phyloP scores from a whole-genome alignment of 2,329 filamentous ascomycete genomes.

The Hirsutella rhossiliensis region DNA sequence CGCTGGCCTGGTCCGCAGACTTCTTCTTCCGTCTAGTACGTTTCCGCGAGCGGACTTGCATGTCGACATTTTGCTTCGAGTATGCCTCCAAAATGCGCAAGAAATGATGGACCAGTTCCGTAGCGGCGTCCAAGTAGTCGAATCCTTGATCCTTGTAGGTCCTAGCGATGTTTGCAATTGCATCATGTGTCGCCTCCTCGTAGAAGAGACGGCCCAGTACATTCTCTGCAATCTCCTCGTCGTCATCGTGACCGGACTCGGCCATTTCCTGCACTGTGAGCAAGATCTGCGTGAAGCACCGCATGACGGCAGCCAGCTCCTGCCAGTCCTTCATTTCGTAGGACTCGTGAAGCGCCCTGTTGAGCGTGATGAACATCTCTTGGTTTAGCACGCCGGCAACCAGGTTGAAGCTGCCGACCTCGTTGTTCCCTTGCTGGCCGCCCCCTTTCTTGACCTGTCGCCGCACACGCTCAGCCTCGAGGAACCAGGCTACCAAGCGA shows the following conservation, averaged over 20 bases:
- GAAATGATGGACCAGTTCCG: constrained; percentile 85
- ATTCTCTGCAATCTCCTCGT: constrained; percentile 96
- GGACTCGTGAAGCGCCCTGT: constrained; percentile 66
- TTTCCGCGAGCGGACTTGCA: constrained; percentile 79
- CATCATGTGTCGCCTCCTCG: constrained; percentile 87
- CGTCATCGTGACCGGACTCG: constrained; percentile 73
- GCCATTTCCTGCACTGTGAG: constrained; percentile 90
- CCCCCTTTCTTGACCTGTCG: constrained; percentile 45
- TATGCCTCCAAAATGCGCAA: constrained; percentile 85
- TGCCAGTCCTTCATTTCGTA: constrained; percentile 79
- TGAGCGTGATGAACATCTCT: constrained; percentile 85
- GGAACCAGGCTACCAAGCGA: constrained; percentile 86
- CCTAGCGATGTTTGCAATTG: constrained; percentile 65
- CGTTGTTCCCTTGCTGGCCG: constrained; percentile 32
- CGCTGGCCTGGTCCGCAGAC: constrained; percentile 30
- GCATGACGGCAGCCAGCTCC: constrained; percentile 77
- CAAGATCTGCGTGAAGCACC: constrained; percentile 89
- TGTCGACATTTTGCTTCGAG: constrained; percentile 85
- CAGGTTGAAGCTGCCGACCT: constrained; percentile 68
- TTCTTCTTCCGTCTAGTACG: constrained; percentile 63
- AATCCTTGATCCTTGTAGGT: constrained; percentile 93
- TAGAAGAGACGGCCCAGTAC: constrained; percentile 97
- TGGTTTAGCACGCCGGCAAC: constrained; percentile 87
- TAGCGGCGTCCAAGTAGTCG: constrained; percentile 83
- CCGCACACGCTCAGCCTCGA: constrained; percentile 70